phyloP scores from a whole-genome alignment of 2,329 filamentous ascomycete genomes.

The Penicillium verrucosum region DNA sequence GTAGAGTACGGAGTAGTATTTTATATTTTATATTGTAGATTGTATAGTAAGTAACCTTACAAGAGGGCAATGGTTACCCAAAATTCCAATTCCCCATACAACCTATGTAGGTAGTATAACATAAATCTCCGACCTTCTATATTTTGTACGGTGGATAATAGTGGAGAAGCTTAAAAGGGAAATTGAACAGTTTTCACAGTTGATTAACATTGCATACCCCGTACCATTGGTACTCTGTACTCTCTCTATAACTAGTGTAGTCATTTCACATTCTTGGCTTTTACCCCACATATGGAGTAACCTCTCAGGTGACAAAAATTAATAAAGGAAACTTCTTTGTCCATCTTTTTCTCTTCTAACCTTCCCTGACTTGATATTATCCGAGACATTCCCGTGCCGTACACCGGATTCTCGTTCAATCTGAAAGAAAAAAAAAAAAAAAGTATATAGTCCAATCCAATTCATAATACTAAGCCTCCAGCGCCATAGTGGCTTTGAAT shows the following conservation, averaged over 20 bases:
- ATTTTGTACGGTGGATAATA: conserved; percentile 11
- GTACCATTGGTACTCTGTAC: not conserved
- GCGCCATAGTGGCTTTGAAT: not conserved
- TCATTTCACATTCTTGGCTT: not conserved
- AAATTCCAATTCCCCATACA: too few relatives aligned
- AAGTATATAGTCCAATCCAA: not conserved
- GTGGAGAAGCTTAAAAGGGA: conserved; percentile 17
- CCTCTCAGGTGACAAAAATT: conserved; percentile 4
- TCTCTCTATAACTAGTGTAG: too few relatives aligned
- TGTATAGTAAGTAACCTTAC: not conserved
- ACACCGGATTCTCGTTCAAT: not conserved
- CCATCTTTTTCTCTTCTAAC: not conserved
- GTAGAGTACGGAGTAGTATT: not conserved
- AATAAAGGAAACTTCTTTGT: conserved; percentile 6
- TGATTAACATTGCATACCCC: not conserved
- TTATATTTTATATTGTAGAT: not conserved
- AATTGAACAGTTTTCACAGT: conserved; percentile 10
- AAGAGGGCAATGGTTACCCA: not conserved
- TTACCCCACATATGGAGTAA: not conserved
- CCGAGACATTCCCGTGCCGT: conserved; percentile 6
- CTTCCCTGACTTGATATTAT: not conserved
- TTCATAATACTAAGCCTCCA: not conserved
- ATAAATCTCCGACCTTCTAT: not conserved
- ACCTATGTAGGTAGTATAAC: too few relatives aligned
- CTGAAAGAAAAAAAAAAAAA: not conserved